Conservation (phyloP, 1,284 basidiomycete species). For the Nidula niveotomentosa region DNA sequence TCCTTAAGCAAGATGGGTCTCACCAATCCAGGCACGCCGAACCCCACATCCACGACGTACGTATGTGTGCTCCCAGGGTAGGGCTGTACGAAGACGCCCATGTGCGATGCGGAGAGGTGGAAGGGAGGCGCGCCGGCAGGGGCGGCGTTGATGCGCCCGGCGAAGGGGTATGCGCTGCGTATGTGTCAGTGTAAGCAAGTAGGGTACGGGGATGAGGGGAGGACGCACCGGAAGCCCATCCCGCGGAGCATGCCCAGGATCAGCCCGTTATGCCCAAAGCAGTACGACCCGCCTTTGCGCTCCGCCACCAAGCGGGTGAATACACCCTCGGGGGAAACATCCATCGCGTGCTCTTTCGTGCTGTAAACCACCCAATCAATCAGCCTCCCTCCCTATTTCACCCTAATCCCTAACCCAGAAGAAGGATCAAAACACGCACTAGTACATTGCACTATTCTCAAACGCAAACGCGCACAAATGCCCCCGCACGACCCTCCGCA, state of each 20-base stretch:
- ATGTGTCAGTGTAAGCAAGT: background rate
- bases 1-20: slow-evolving; percentile 31
- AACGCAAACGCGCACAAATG: slow-evolving; percentile 30
- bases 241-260: slow-evolving; percentile 34
- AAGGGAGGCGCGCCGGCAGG: slow-evolving; percentile 1
- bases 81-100: slow-evolving; percentile 37
- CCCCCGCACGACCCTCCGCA: too few relatives aligned
- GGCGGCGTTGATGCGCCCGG: slow-evolving; percentile 25
- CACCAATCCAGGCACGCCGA: slow-evolving; percentile 25
- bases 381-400: too few relatives aligned
- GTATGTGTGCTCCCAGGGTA: slow-evolving; percentile 24
- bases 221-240: slow-evolving; percentile 30
- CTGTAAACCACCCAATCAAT: slow-evolving; percentile 13
- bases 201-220: background rate
- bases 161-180: slow-evolving; percentile 23
- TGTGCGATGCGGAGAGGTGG: slow-evolving; percentile 23
- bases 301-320: slow-evolving; percentile 27
- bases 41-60: slow-evolving; percentile 37
- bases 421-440: slow-evolving; percentile 26
- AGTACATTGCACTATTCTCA: slow-evolving; percentile 36
- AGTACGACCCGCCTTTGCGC: slow-evolving; percentile 28
- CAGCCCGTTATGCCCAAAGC: slow-evolving; percentile 34
- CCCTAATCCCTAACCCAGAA: background rate
- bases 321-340: slow-evolving; percentile 24
- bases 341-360: slow-evolving; percentile 26